phyloP scores from a whole-genome alignment of 306 rosid genomes.

The Lablab purpureus region DNA sequence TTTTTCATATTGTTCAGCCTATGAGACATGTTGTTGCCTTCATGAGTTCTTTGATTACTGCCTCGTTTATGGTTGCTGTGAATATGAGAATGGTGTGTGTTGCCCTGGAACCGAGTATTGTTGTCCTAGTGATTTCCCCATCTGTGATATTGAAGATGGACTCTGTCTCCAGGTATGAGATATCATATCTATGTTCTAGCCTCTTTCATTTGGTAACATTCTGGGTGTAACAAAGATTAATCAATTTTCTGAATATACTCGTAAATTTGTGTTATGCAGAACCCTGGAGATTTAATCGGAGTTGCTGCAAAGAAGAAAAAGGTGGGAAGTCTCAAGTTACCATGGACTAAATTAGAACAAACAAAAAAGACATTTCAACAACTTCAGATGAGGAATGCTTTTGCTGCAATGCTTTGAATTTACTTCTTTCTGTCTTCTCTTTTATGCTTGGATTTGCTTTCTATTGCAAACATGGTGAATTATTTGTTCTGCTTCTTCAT shows the following conservation, averaged over 20 bases:
- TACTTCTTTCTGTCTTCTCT: constrained; percentile 18
- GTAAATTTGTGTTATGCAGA: constrained; percentile 52
- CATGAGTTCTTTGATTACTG: constrained; percentile 50
- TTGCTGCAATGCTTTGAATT: constrained; percentile 66
- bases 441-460: constrained; percentile 46
- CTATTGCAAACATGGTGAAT: constrained; percentile 7
- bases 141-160: constrained; percentile 68
- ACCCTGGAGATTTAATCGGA: constrained; percentile 65
- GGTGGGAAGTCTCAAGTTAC: constrained; percentile 71
- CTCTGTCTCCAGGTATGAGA: constrained; percentile 69
- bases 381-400: constrained; percentile 64
- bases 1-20: constrained; percentile 63
- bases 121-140: constrained; percentile 77
- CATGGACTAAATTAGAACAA: constrained; percentile 66
- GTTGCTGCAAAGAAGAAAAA: constrained; percentile 70
- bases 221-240: neutral
- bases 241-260: neutral
- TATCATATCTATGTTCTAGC: neutral
- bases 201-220: constrained; percentile 7
- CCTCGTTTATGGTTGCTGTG: constrained; percentile 75
- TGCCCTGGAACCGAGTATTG: constrained; percentile 74
- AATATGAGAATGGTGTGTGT: constrained; percentile 72
- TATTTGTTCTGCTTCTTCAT: constrained; percentile 24
- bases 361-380: constrained; percentile 49
- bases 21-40: constrained; percentile 80